Percentiles rank a stretch among this genome's conserved stretches.
phyloP scores from a whole-genome alignment of 345 rosid species.

The Ceriops decandra region DNA sequence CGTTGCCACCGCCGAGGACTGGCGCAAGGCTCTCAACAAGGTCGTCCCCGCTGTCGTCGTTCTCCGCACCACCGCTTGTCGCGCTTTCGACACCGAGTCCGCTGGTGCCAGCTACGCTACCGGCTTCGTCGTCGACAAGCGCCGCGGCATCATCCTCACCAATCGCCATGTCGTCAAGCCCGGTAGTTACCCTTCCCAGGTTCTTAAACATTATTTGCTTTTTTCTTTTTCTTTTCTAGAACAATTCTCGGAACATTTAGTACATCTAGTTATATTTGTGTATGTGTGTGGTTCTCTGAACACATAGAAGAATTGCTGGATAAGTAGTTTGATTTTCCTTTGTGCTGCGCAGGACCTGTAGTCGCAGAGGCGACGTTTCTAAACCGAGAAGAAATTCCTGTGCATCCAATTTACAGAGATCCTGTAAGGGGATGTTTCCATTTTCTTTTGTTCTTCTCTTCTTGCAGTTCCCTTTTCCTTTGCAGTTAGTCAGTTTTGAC shows the following conservation, averaged over 20 bases:
- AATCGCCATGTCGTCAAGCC: constrained; percentile 96
- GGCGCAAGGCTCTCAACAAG: constrained; percentile 66
- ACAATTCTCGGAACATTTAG: neutral
- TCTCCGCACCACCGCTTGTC: constrained; percentile 75
- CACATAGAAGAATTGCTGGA: no score
- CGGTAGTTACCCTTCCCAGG: constrained; percentile 30
- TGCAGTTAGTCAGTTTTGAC: no score
- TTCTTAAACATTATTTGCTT: neutral
- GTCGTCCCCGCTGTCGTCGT: constrained; percentile 93
- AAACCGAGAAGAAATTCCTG: constrained; percentile 80
- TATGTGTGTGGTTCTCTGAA: neutral
- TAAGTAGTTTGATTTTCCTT: neutral
- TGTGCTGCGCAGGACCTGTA: constrained; percentile 64
- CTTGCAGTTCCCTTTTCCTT: no score
- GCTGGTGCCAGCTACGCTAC: constrained; percentile 82
- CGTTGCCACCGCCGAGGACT: constrained; percentile 75
- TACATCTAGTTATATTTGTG: neutral
- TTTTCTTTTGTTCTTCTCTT: neutral
- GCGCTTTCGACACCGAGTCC: constrained; percentile 84
- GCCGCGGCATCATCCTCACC: constrained; percentile 87
- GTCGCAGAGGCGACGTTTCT: constrained; percentile 96
- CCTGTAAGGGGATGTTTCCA: constrained; percentile 52
- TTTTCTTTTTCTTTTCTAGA: neutral
- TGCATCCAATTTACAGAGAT: constrained; percentile 82
- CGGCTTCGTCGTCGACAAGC: constrained; percentile 86